Conservation (phyloP, 352 stramenopile species). For the Achlya hypogyna region DNA sequence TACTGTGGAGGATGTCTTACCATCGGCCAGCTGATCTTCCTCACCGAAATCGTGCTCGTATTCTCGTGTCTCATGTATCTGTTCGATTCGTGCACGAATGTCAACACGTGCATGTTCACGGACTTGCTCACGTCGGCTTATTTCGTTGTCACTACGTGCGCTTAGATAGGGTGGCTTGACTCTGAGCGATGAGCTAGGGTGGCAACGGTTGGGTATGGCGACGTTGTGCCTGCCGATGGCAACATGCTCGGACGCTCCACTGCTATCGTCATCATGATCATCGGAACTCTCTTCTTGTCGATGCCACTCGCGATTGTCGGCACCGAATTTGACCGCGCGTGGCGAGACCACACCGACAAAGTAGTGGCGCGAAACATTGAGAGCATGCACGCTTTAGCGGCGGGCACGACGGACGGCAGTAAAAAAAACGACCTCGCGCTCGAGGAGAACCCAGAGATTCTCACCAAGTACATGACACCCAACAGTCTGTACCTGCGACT, state of each 20-base stretch:
- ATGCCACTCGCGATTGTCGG: slow-evolving; percentile 82
- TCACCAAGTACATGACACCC: slow-evolving; percentile 69
- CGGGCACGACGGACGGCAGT: background rate
- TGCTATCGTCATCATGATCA: slow-evolving; percentile 78
- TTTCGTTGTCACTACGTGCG: slow-evolving; percentile 56
- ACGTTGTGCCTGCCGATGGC: slow-evolving; percentile 64
- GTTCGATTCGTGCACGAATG: slow-evolving; percentile 61
- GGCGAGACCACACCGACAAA: slow-evolving; percentile 63
- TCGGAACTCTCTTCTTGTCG: slow-evolving; percentile 70
- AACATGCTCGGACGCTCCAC: slow-evolving; percentile 55
- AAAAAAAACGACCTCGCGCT: slow-evolving; percentile 24
- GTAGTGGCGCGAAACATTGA: slow-evolving; percentile 32
- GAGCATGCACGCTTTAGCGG: slow-evolving; percentile 10
- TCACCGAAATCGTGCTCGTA: slow-evolving; percentile 70
- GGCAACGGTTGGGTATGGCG: slow-evolving; percentile 65
- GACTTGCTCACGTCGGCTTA: slow-evolving; percentile 67
- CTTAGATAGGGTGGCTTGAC: background rate
- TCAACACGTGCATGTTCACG: slow-evolving; percentile 50
- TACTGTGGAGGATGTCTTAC: background rate
- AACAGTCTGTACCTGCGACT: slow-evolving; percentile 57
- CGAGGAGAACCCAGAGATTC: slow-evolving; percentile 61
- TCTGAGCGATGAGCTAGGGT: slow-evolving; percentile 21
- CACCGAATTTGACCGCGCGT: slow-evolving; percentile 71
- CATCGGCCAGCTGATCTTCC: slow-evolving; percentile 47
- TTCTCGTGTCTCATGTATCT: slow-evolving; percentile 77